Conservation (phyloP, 306 rosid species). For the Malus domestica region ASM211411v1 NC_041792.1:3120001-3120500, state of each 20-base stretch:
- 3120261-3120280: too few relatives aligned
- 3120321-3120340: too few relatives aligned
- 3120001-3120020: slow-evolving; percentile 77
- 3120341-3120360: too few relatives aligned
- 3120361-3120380: too few relatives aligned
- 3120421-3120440: background rate
- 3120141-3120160: slow-evolving; percentile 72
- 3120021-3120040: slow-evolving; percentile 94
- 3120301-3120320: too few relatives aligned
- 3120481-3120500: background rate
- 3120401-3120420: background rate
- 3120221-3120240: slow-evolving; percentile 43
- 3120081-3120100: slow-evolving; percentile 62
- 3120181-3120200: slow-evolving; percentile 81
- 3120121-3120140: slow-evolving; percentile 67
- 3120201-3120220: slow-evolving; percentile 71
- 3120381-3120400: background rate
- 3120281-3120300: too few relatives aligned
- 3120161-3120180: slow-evolving; percentile 68
- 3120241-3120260: slow-evolving; percentile 22
- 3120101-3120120: slow-evolving; percentile 51
- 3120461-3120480: background rate
- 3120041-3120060: slow-evolving; percentile 64
- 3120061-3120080: slow-evolving; percentile 83
- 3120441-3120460: background rate